Percentiles rank a stretch among this genome's conserved stretches.
Conservation (phyloP, 805 yeast genomes). For the Zygoascus biomembranicola region DNA sequence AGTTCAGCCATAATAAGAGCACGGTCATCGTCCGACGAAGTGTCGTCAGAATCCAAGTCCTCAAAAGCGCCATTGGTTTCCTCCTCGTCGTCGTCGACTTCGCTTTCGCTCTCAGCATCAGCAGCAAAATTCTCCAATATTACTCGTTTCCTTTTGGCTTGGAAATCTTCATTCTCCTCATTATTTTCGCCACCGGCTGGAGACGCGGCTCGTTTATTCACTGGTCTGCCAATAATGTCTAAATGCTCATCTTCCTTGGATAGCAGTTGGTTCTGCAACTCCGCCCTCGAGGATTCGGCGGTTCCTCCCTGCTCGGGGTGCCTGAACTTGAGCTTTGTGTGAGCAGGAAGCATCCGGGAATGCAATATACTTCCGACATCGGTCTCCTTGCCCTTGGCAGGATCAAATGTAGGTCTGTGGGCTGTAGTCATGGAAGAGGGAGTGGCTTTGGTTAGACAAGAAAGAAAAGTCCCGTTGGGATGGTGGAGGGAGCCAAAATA, state of each 20-base stretch:
- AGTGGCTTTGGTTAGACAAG: too few species aligned
- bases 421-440: slow-evolving; percentile 49
- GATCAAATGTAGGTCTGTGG: slow-evolving; percentile 61
- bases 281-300: slow-evolving; percentile 20
- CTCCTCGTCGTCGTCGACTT: slow-evolving; percentile 5
- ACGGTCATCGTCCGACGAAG: slow-evolving; percentile 28
- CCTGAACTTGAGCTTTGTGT: slow-evolving; percentile 44
- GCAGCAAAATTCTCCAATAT: slow-evolving; percentile 4
- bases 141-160: slow-evolving; percentile 12
- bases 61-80: slow-evolving; percentile 7
- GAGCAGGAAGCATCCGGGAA: slow-evolving; percentile 47
- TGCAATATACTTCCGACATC: slow-evolving; percentile 38
- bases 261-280: slow-evolving; percentile 20
- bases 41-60: slow-evolving; percentile 14
- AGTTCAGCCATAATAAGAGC: slow-evolving; percentile 27
- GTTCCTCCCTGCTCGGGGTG: slow-evolving; percentile 29
- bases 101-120: slow-evolving; percentile 5
- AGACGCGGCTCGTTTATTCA: not conserved
- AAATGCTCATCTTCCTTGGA: slow-evolving; percentile 16
- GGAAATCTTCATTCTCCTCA: slow-evolving; percentile 12
- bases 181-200: not conserved
- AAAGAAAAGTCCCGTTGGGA: too few species aligned
- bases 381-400: slow-evolving; percentile 48
- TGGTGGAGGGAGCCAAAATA: too few species aligned
- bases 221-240: slow-evolving; percentile 9